Evolutionary conservation across 1,139 yeast genomes (phyloP).

Genomic region (Pneumocystis oryctolagi): DNA sequence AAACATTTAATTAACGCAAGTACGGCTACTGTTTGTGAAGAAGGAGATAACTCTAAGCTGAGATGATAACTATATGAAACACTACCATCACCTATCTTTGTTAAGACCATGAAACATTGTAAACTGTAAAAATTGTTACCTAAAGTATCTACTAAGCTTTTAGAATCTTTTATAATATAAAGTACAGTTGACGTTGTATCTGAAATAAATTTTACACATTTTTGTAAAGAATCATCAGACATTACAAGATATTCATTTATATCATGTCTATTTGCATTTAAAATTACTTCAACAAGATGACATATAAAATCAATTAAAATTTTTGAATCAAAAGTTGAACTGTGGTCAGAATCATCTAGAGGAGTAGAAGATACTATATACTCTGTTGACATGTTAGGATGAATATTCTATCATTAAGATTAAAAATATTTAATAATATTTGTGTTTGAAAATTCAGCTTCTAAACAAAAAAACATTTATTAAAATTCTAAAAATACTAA

Average conservation of each 20-base stretch:
- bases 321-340: not conserved
- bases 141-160: not conserved
- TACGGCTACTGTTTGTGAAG: conserved; percentile 3
- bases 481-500: not conserved
- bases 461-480: not conserved
- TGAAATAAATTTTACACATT: not conserved
- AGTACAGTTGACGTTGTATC: not conserved
- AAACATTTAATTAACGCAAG: conserved; percentile 10
- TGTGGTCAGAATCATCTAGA: not conserved
- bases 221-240: not conserved
- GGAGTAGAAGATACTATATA: not conserved
- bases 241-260: not conserved
- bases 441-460: not conserved
- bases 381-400: not conserved
- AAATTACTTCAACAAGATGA: not conserved
- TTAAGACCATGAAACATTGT: not conserved
- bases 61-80: conserved; percentile 1
- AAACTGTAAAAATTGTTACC: not conserved
- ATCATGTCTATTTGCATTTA: not conserved
- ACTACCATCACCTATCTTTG: not conserved
- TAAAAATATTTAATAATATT: not conserved
- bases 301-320: not conserved
- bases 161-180: not conserved
- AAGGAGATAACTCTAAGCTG: conserved; percentile 2
- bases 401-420: not conserved